Evolutionary conservation across 2,329 filamentous ascomycete species (phyloP), one percentile per base, ranked within the genome.

Genomic region (Colletotrichum coccodes): DNA sequence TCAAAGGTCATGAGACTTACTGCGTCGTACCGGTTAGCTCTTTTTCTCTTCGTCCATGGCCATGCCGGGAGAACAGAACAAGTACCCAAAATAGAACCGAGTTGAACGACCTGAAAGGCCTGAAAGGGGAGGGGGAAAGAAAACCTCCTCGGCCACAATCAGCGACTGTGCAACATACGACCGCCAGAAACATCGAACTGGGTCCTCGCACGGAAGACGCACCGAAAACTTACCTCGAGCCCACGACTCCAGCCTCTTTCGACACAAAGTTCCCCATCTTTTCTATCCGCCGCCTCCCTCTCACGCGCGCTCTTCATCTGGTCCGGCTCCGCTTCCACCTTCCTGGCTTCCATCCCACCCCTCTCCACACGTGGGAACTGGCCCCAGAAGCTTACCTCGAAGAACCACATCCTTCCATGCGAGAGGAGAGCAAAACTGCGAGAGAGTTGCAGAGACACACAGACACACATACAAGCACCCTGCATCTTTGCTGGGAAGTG

Each of bases 311-410:
- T 38, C 34, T n/a, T 9, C 18, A 21, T 46, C 38, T 23, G 6
- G 28, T 14, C 34, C 54, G 12, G 38, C 40, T 58, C 54, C 40
- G 40, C 38, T 21, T 14, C 38, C 49, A 47, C 32, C 28, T 34
- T 38, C 23, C 30, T 34, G 28, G 30, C 50, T 23, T 32, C 40
- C n/a, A 38, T 28, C 28, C 8, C 32, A 49, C 46, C 54, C 65
- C 54, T 50, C 38, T 54, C 61, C 47, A 64, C 54, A 56, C 40
- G 54, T 64, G 47, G 47, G 54, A 68, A 68, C 65, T 28, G 30
- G 40, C 30, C 53, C 65, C 54, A 68, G 53, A 68, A 68, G 65
- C 65, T 64, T 68, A 68, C 65, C 60, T 65, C 28, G 40, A 50
- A 54, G 60, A 56, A 68, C 60, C 60, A 47, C 53, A 56, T 36